Conservation (phyloP, 345 rosid species). For the Aquilaria yunnanensis region DNA sequence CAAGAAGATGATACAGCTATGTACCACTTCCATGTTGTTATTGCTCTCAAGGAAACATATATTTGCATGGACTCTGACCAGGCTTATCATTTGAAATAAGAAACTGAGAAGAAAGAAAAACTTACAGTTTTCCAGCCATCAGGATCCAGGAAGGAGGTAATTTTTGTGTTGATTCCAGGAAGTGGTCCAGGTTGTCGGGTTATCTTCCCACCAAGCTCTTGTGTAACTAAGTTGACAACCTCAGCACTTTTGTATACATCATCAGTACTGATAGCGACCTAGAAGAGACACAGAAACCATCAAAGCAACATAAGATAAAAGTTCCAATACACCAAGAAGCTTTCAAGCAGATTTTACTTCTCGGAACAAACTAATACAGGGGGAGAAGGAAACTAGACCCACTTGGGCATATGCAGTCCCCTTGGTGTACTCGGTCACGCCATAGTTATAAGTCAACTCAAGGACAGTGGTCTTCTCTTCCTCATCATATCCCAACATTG, state of each 20-base stretch:
- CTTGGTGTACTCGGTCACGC: constrained; percentile 84
- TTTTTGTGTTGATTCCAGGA: constrained; percentile 89
- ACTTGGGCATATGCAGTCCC: constrained; percentile 96
- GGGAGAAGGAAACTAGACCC: background rate
- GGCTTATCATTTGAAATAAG: too few relatives aligned
- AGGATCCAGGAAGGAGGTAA: constrained; percentile 76
- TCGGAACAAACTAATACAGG: constrained; percentile 5
- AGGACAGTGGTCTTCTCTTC: constrained; percentile 74
- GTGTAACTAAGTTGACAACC: constrained; percentile 54
- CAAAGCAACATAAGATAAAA: background rate
- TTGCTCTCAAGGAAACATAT: too few relatives aligned
- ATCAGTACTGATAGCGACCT: constrained; percentile 82
- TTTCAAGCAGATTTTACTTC: background rate
- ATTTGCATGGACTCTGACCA: too few relatives aligned
- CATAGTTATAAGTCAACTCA: constrained; percentile 83
- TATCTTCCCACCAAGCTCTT: constrained; percentile 94
- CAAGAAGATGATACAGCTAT: too few relatives aligned
- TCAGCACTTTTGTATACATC: constrained; percentile 96
- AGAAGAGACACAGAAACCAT: constrained; percentile 7
- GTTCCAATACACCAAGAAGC: background rate
- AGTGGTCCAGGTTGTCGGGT: constrained; percentile 81
- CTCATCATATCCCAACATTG: constrained; percentile 88
- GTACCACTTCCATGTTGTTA: too few relatives aligned
- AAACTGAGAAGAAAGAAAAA: constrained; percentile 1
- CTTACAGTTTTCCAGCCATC: constrained; percentile 98